These are phyloP conservation scores for Prunus mume DNA, from an alignment of 306 rosid species.

Conservation along the genomic window DNA sequence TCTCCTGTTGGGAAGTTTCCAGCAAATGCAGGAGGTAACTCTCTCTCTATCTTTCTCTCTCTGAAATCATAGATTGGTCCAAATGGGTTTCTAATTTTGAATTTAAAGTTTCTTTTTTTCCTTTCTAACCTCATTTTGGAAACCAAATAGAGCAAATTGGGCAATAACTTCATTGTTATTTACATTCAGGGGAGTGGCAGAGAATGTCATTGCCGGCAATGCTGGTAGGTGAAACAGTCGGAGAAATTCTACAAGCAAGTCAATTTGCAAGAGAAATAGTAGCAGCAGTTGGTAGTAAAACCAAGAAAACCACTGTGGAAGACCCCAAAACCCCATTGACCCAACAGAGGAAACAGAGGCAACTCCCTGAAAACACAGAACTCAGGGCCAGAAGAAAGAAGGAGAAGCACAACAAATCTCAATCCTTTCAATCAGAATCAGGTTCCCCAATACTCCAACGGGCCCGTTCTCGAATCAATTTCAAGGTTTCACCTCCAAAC, in stretches of 20 bases:
- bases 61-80: not conserved
- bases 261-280: conserved; percentile 77
- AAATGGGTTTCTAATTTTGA: not conserved
- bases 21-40: conserved; percentile 50
- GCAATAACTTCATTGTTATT: not conserved
- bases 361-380: conserved; percentile 59
- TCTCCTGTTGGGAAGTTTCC: conserved; percentile 87
- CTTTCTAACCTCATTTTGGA: not conserved
- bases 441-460: conserved; percentile 57
- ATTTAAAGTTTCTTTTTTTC: not conserved
- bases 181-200: conserved; percentile 66
- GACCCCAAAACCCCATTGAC: conserved; percentile 83
- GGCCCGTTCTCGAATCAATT: conserved; percentile 79
- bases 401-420: conserved; percentile 69
- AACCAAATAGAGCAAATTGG: not conserved
- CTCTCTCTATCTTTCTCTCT: conserved; percentile 10
- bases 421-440: conserved; percentile 20
- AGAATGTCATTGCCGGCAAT: conserved; percentile 92
- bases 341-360: conserved; percentile 40
- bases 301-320: conserved; percentile 37
- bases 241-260: conserved; percentile 86
- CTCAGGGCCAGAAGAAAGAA: conserved; percentile 72
- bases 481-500: conserved; percentile 84
- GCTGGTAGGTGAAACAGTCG: conserved; percentile 86
- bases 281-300: conserved; percentile 37